Base-by-base conservation (phyloP, 371 early-diverging fungal genomes). In the Syncephalastrum racemosum region DNA sequence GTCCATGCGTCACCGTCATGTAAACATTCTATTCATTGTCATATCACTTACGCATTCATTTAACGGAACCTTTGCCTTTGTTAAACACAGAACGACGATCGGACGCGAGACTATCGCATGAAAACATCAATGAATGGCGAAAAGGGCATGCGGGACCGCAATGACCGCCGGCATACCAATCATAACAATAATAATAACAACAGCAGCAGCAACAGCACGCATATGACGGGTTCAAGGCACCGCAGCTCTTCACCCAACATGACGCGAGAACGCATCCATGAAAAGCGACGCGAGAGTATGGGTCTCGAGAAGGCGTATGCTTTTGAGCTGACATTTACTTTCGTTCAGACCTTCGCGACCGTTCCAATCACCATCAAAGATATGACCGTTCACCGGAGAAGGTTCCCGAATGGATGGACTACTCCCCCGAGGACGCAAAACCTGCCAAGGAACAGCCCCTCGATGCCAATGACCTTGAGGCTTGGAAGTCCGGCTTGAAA, bases 391-490 rank as follows among this genome's bases (percentile, higher is more conserved):
- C 49, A 24, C 48, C 59, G 1, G 79, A 79, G 53, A 66, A 75
- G 62, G 59, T 82, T 3, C 86, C 86, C 19, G 84, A 86, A 61
- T 86, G 86, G 86, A 79, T 86, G 83, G 83, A 81, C 66, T 84
- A 86, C 58, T 80, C 71, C 24, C 84, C 86, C 12, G 80, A 80
- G 41, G 50, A 60, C 14, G 74, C 77, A 56, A 45, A 50, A 24
- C 20, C 53, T 24, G 25, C 68, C n/a, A 73, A 71, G 25, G 67
- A 66, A 68, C 68, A 31, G 63, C 71, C 24, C 60, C 67, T 59
- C 45, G 75, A 71, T 54, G 68, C 72, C 1, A 76, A 82, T 58
- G 84, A 86, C 52, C 65, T 86, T 49, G 84, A 86, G 61, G 77
- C 77, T 36, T 86, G 86, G 86, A 86, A 84, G 56, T 71, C 77